phyloP scores from a whole-genome alignment of 176 grass and related monocot species.

The Olyra latifolia region DNA sequence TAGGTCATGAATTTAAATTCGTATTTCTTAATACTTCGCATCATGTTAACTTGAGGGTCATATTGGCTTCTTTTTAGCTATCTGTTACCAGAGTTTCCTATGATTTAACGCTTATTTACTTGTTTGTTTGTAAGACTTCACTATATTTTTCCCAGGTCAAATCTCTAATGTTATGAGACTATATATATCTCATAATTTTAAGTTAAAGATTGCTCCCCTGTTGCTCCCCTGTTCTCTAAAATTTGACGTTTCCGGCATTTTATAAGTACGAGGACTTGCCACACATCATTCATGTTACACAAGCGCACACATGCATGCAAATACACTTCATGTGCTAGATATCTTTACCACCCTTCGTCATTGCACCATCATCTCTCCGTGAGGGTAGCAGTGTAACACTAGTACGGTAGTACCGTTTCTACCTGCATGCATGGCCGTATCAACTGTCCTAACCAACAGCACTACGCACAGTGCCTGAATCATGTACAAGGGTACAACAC shows the following conservation, averaged over 20 bases:
- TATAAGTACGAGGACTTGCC: neutral
- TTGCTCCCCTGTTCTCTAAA: neutral
- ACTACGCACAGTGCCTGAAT: neutral
- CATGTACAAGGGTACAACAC: neutral
- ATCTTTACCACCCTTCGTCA: neutral
- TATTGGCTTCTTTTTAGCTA: neutral
- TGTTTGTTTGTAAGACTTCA: neutral
- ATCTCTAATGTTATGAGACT: neutral
- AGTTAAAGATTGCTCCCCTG: neutral
- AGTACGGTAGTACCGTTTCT: neutral
- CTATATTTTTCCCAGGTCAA: neutral
- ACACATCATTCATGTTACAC: too few relatives aligned
- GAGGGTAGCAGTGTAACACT: neutral
- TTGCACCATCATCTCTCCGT: neutral
- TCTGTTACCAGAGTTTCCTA: neutral
- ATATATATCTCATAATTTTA: neutral
- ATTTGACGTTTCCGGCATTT: neutral
- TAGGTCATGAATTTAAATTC: neutral
- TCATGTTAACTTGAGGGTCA: neutral
- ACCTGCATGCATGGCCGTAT: neutral
- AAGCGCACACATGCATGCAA: too few relatives aligned
- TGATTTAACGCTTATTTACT: neutral
- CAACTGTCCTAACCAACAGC: neutral
- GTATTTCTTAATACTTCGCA: neutral
- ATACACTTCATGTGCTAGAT: too few relatives aligned